A percentile compares a stretch with the other conserved stretches of the same genome.
These are phyloP conservation scores for Cornus kousa DNA, from an alignment of 148 eudicot genomes.

Conservation along the genomic window DNA sequence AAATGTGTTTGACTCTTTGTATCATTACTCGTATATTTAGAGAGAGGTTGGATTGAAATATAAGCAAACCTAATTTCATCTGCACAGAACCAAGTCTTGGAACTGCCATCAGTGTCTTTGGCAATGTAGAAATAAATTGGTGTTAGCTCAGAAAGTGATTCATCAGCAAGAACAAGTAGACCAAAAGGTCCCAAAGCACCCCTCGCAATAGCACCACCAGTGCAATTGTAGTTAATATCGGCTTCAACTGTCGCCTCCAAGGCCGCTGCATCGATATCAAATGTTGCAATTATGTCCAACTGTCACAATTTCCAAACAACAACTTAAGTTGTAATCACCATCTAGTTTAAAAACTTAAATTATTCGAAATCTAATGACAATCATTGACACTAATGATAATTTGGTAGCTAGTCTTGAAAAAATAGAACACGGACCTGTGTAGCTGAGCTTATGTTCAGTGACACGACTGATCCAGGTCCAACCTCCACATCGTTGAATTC, in stretches of 20 bases:
- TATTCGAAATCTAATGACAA: not conserved
- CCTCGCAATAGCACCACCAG: slow-evolving; percentile 45
- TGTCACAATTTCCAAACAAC: not conserved
- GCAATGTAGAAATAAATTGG: slow-evolving; percentile 83
- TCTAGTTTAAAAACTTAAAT: not conserved
- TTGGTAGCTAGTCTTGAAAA: not conserved
- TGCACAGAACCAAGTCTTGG: slow-evolving; percentile 68
- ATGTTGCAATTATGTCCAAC: slow-evolving; percentile 68
- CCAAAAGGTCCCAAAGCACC: slow-evolving; percentile 91
- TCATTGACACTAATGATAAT: too few species aligned
- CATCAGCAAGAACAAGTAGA: slow-evolving; percentile 68
- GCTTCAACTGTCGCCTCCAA: slow-evolving; percentile 44
- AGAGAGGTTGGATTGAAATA: not conserved
- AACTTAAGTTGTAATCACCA: not conserved
- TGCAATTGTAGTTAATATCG: slow-evolving; percentile 56
- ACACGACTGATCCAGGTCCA: slow-evolving; percentile 59
- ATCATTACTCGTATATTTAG: too few species aligned
- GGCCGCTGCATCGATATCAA: slow-evolving; percentile 49
- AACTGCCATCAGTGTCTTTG: slow-evolving; percentile 51
- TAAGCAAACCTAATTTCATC: slow-evolving; percentile 62
- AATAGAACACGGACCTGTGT: slow-evolving; percentile 40
- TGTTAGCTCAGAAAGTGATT: slow-evolving; percentile 63
- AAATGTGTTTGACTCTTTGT: too few species aligned
- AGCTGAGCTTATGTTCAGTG: slow-evolving; percentile 48
- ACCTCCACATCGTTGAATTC: slow-evolving; percentile 36